These are phyloP conservation scores for Allomyces arbusculus DNA, from an alignment of 192 early-diverging fungal genomes.

Conservation along the genomic window DNA sequence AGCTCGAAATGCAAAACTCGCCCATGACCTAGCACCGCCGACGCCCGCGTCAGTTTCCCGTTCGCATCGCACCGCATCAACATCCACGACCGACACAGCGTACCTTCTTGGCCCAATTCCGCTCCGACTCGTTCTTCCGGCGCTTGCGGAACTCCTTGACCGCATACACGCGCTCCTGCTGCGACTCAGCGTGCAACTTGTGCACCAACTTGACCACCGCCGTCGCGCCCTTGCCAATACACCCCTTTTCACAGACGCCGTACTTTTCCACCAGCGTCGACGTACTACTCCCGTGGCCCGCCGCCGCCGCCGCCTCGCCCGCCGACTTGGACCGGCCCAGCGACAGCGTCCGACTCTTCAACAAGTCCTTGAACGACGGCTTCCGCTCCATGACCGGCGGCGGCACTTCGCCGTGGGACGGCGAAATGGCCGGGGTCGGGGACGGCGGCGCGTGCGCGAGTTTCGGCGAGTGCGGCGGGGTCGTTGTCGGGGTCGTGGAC, in stretches of 20 bases:
- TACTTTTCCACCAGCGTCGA: constrained; percentile 51
- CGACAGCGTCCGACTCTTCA: neutral
- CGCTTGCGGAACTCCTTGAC: constrained; percentile 63
- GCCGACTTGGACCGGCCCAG: neutral
- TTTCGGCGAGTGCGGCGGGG: neutral
- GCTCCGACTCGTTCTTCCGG: constrained; percentile 38
- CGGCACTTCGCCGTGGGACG: neutral
- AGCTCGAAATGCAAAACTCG: constrained; percentile 69
- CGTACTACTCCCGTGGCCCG: neutral
- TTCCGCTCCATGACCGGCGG: neutral
- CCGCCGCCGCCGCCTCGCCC: neutral
- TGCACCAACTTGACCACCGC: constrained; percentile 75
- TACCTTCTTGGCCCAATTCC: constrained; percentile 60
- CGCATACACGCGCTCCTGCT: constrained; percentile 40
- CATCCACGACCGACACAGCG: no score
- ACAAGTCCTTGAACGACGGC: neutral
- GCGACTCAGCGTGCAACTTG: constrained; percentile 26
- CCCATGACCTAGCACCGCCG: constrained; percentile 18
- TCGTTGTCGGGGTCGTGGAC: neutral
- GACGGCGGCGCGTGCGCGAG: neutral
- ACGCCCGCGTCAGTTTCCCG: no score
- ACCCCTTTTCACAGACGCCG: constrained; percentile 48
- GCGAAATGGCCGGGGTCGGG: neutral
- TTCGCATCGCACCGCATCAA: no score
- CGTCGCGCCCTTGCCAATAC: constrained; percentile 74